Evolutionary conservation across 805 yeast genomes (phyloP).

Genomic region (Myxozyma sirexii): DNA sequence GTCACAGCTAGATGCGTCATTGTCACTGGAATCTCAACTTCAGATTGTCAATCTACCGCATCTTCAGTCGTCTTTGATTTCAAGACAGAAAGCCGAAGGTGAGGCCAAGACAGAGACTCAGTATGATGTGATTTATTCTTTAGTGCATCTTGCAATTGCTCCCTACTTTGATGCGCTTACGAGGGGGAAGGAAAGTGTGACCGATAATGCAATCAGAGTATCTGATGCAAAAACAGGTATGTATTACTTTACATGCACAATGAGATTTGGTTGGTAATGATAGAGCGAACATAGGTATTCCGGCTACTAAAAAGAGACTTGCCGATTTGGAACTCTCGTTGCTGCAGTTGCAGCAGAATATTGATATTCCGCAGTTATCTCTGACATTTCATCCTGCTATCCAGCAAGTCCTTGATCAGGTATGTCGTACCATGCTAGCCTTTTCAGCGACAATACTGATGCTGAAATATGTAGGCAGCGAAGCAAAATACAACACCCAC

Average conservation of each 20-base stretch:
- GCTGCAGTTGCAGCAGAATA: conserved; percentile 65
- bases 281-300: conserved; percentile 45
- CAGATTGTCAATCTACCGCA: conserved; percentile 46
- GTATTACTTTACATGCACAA: not conserved
- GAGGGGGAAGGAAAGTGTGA: conserved; percentile 13
- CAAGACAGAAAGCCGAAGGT: conserved; percentile 1
- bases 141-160: conserved; percentile 64
- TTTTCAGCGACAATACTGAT: too few species aligned
- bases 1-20: conserved; percentile 21
- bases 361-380: conserved; percentile 67
- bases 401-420: conserved; percentile 45
- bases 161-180: conserved; percentile 66
- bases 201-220: conserved; percentile 19
- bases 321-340: conserved; percentile 69
- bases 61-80: conserved; percentile 7
- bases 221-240: conserved; percentile 18
- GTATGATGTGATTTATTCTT: conserved; percentile 58
- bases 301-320: conserved; percentile 61
- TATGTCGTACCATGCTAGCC: too few species aligned
- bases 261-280: not conserved
- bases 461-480: conserved; percentile 11
- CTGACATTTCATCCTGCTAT: conserved; percentile 57
- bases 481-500: conserved; percentile 36
- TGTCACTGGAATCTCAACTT: conserved; percentile 39
- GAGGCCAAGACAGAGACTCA: conserved; percentile 31